Evolutionary conservation across 176 grass and related monocot species (phyloP).

Genomic region (Zea mays): Zm-B73-REFERENCE-NAM-5.0 NC_050105.1:106404001-106404500

Average conservation of each 20-base stretch:
- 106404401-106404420: not conserved
- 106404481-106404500: not conserved
- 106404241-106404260: not conserved
- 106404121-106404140: not conserved
- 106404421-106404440: constrained; percentile 31
- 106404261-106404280: not conserved
- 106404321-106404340: not conserved
- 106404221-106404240: not conserved
- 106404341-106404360: constrained; percentile 13
- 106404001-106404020: no score
- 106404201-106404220: not conserved
- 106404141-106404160: not conserved
- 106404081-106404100: not conserved
- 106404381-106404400: not conserved
- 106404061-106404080: not conserved
- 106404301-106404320: constrained; percentile 10
- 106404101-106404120: not conserved
- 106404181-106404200: not conserved
- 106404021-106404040: no score
- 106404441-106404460: constrained; percentile 21
- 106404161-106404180: not conserved
- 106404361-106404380: constrained; percentile 13
- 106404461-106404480: constrained; percentile 23
- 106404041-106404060: not conserved
- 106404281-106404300: constrained; percentile 8